phyloP scores from a whole-genome alignment of 2,329 filamentous ascomycete genomes.

The Delphinella strobiligena region DNA sequence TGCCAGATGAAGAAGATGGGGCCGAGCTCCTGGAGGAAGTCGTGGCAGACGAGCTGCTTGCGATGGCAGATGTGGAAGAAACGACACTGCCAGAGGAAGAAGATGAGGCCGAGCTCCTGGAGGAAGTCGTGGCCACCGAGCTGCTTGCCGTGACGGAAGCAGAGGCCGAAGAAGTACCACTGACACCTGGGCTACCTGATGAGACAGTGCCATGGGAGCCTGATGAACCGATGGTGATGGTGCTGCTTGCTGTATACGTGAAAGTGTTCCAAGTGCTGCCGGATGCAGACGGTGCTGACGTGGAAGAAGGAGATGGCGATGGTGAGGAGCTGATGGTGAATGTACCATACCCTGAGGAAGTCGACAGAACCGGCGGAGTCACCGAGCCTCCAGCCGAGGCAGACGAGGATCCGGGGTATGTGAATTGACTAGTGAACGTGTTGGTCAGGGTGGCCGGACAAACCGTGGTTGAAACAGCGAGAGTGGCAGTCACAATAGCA shows the following conservation, averaged over 20 bases:
- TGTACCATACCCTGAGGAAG: background rate
- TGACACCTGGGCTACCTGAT: too few species aligned
- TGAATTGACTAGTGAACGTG: constrained; percentile 6
- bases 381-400: background rate
- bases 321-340: background rate
- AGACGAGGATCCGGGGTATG: background rate
- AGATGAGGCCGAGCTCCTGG: constrained; percentile 1
- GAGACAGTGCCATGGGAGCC: too few species aligned
- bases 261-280: too few species aligned
- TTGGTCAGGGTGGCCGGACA: constrained; percentile 27
- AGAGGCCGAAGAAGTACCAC: background rate
- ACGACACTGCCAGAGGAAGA: constrained; percentile 1
- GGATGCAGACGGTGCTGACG: background rate
- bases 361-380: background rate
- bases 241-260: too few species aligned
- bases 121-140: background rate
- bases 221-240: too few species aligned
- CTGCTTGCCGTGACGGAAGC: background rate
- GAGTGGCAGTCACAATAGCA: constrained; percentile 26
- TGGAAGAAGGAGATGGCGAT: background rate
- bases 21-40: too few species aligned
- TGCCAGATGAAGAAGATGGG: constrained; percentile 1
- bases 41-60: too few species aligned
- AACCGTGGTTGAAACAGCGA: constrained; percentile 31
- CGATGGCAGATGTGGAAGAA: constrained; percentile 1